phyloP scores from a whole-genome alignment of 2,329 filamentous ascomycete species.

The Nemania sp. region DNA sequence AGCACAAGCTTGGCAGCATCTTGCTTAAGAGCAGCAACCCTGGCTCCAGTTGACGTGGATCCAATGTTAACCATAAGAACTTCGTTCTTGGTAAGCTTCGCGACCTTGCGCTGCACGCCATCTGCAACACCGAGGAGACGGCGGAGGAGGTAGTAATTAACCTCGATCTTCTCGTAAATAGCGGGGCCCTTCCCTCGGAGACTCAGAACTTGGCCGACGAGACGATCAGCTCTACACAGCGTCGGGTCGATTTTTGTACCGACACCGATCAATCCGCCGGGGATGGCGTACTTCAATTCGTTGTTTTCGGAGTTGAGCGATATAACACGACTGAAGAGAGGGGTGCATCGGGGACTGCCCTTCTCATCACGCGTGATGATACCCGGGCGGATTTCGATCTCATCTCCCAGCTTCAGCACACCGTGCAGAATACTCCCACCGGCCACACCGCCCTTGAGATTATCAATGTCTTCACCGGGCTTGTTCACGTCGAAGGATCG shows the following conservation, averaged over 20 bases:
- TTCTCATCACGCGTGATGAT: conserved; percentile 94
- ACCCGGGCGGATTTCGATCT: conserved; percentile 98
- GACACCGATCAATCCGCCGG: conserved; percentile 96
- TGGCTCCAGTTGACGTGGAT: conserved; percentile 94
- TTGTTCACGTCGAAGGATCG: conserved; percentile 99
- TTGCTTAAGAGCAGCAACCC: conserved; percentile 95
- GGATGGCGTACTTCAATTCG: conserved; percentile 96
- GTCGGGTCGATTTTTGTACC: conserved; percentile 97
- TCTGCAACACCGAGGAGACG: conserved; percentile 95
- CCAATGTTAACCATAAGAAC: conserved; percentile 99
- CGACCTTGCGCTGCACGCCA: conserved; percentile 98
- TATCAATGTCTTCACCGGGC: conserved; percentile 97
- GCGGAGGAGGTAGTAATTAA: conserved; percentile 98
- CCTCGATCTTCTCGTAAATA: conserved; percentile 98
- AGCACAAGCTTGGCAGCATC: conserved; percentile 95
- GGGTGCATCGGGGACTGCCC: conserved; percentile 93
- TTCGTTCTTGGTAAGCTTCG: conserved; percentile 97
- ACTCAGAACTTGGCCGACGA: conserved; percentile 96
- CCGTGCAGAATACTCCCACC: conserved; percentile 96
- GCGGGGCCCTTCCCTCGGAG: conserved; percentile 91
- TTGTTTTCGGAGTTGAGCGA: conserved; percentile 97
- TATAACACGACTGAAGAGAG: conserved; percentile 94
- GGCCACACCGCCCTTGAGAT: conserved; percentile 97
- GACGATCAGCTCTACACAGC: conserved; percentile 96
- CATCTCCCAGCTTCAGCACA: conserved; percentile 94